phyloP scores from a whole-genome alignment of 148 eudicot species.

The Agrostemma githago region DNA sequence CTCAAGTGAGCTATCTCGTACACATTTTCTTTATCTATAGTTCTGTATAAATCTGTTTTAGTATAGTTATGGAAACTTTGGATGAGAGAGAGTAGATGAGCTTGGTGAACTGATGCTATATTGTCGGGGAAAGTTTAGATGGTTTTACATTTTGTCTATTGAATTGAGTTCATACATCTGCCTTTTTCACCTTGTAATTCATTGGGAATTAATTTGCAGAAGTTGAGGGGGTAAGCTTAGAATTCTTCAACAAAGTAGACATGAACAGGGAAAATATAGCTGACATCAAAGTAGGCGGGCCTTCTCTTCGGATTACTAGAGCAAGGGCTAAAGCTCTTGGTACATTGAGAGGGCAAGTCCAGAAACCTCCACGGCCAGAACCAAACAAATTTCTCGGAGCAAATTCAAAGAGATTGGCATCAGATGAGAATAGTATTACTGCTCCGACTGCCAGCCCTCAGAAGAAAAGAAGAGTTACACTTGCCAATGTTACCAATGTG shows the following conservation, averaged over 20 bases:
- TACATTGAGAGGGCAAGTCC: slow-evolving; percentile 36
- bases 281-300: slow-evolving; percentile 32
- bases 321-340: slow-evolving; percentile 67
- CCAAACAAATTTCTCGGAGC: slow-evolving; percentile 36
- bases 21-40: no score
- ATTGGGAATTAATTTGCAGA: slow-evolving; percentile 15
- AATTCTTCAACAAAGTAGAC: slow-evolving; percentile 32
- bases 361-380: slow-evolving; percentile 42
- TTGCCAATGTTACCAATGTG: slow-evolving; percentile 65
- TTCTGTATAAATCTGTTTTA: no score
- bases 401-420: slow-evolving; percentile 47
- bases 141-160: no score
- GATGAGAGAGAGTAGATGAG: background rate
- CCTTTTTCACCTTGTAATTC: background rate
- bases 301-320: slow-evolving; percentile 51
- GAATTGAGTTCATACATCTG: background rate
- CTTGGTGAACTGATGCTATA: background rate
- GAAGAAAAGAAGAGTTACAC: slow-evolving; percentile 61
- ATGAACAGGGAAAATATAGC: slow-evolving; percentile 46
- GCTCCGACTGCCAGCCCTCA: slow-evolving; percentile 29
- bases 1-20: no score
- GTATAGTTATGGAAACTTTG: no score
- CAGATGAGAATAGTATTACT: slow-evolving; percentile 46
- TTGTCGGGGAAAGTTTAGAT: no score
- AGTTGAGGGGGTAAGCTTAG: slow-evolving; percentile 29